Conservation (phyloP, 257 asterid genomes). For the Salvia splendens region DNA sequence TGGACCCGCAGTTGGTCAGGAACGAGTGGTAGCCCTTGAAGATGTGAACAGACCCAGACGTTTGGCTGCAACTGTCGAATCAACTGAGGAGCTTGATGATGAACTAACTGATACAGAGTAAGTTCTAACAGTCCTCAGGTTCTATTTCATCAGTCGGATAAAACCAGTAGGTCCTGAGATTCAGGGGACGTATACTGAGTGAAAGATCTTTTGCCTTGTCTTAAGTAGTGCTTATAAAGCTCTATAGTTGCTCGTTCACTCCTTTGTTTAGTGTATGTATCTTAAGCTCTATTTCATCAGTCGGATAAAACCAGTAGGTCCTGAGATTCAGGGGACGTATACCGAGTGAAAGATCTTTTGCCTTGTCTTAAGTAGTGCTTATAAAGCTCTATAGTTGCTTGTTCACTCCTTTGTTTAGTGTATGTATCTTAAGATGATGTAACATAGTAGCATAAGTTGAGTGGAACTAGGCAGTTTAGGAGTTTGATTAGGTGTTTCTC, state of each 20-base stretch:
- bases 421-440: not conserved
- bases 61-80: constrained; percentile 43
- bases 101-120: constrained; percentile 80
- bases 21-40: constrained; percentile 56
- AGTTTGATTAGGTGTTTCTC: too few species aligned
- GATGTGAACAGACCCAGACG: constrained; percentile 60
- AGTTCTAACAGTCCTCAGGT: constrained; percentile 36
- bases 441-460: too few species aligned
- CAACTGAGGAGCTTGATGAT: constrained; percentile 60
- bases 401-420: not conserved
- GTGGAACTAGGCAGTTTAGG: too few species aligned
- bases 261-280: too few species aligned
- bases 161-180: not conserved
- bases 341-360: not conserved
- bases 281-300: not conserved
- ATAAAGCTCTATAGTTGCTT: not conserved
- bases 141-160: not conserved
- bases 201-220: not conserved
- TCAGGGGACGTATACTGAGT: not conserved
- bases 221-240: not conserved
- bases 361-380: not conserved
- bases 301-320: not conserved
- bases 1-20: constrained; percentile 61
- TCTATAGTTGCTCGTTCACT: too few species aligned
- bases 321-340: not conserved